phyloP scores from a whole-genome alignment of 345 rosid genomes.

The Noccaea caerulescens region DNA sequence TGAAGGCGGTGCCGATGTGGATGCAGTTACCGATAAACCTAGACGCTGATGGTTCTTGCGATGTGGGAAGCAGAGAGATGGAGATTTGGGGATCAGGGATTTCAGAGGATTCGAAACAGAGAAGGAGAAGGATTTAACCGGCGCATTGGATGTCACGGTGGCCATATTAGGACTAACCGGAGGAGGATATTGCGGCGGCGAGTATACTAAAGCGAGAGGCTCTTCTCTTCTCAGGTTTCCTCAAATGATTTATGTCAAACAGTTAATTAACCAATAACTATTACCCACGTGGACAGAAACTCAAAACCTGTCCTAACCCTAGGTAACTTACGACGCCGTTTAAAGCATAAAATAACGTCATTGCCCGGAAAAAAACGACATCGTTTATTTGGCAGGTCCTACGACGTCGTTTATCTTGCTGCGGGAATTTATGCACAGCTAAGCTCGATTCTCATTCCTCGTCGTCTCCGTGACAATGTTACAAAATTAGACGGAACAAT shows the following conservation, averaged over 20 bases:
- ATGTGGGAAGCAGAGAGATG: conserved; percentile 27
- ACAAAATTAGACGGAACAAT: conserved; percentile 11
- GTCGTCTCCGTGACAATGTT: conserved; percentile 19
- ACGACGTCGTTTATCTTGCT: conserved; percentile 7
- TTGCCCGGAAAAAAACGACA: no score
- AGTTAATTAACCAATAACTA: background rate
- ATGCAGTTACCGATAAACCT: conserved; percentile 40
- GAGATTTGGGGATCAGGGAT: conserved; percentile 11
- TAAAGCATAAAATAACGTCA: background rate
- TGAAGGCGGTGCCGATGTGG: conserved; percentile 36
- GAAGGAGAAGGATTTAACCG: conserved; percentile 37
- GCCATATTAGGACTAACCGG: conserved; percentile 39
- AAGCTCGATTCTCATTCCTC: background rate
- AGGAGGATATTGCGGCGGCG: conserved; percentile 25
- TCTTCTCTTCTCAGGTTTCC: background rate
- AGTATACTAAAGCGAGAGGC: conserved; percentile 9
- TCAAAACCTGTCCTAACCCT: background rate
- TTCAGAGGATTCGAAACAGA: conserved; percentile 3
- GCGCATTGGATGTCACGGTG: conserved; percentile 38
- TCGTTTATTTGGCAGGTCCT: background rate
- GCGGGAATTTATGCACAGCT: conserved; percentile 12
- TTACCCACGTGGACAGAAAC: conserved; percentile 3
- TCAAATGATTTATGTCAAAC: background rate
- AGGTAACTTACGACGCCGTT: background rate
- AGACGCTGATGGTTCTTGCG: conserved; percentile 29